These are phyloP conservation scores for Calonectria naviculata DNA, from an alignment of 2,329 filamentous ascomycete species.

Conservation along the genomic window DNA sequence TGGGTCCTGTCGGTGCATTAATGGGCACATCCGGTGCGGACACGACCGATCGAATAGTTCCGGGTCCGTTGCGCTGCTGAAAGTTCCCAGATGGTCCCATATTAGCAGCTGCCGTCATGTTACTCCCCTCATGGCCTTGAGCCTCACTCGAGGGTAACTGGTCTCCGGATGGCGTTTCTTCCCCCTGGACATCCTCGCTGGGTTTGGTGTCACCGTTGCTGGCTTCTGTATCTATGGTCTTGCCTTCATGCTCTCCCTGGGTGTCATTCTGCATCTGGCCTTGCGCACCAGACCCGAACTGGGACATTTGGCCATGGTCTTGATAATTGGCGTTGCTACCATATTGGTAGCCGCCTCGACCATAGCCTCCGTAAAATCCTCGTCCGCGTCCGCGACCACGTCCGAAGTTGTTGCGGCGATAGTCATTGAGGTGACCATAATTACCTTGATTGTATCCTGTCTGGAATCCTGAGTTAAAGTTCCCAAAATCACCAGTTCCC, in stretches of 20 bases:
- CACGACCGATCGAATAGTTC: conserved; percentile 46
- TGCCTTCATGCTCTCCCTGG: conserved; percentile 38
- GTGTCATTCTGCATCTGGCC: conserved; percentile 35
- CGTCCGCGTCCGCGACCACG: conserved; percentile 74
- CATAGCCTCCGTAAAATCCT: conserved; percentile 66
- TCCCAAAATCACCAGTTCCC: conserved; percentile 83
- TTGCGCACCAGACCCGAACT: conserved; percentile 39
- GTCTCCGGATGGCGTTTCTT: conserved; percentile 20
- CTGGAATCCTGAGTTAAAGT: conserved; percentile 81
- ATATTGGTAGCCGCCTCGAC: conserved; percentile 67
- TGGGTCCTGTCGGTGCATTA: conserved; percentile 90
- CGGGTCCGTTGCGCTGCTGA: conserved; percentile 34
- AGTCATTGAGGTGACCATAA: conserved; percentile 87
- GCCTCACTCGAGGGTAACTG: conserved; percentile 42
- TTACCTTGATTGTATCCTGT: conserved; percentile 87
- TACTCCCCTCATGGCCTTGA: conserved; percentile 43
- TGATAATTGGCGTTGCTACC: conserved; percentile 52
- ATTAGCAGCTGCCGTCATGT: conserved; percentile 35
- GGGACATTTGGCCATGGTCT: conserved; percentile 45
- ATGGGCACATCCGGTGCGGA: conserved; percentile 60
- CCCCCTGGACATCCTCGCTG: conserved; percentile 27
- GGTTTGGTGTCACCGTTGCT: conserved; percentile 24
- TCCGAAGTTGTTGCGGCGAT: conserved; percentile 75
- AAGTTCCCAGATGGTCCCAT: conserved; percentile 23
- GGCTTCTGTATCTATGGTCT: conserved; percentile 44